phyloP scores from a whole-genome alignment of 805 yeast genomes.

The Spathaspora passalidarum region DNA sequence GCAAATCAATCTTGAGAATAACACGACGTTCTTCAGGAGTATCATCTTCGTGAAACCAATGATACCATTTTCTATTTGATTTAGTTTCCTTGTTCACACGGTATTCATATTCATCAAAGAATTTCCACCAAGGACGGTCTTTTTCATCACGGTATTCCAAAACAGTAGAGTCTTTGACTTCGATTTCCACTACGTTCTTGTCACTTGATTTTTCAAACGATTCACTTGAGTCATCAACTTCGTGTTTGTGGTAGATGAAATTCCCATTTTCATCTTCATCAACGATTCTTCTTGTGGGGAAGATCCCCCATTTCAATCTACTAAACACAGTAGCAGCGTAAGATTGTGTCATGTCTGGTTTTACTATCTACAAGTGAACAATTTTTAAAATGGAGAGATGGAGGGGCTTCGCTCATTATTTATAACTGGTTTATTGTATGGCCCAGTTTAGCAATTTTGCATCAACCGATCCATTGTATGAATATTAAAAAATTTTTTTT shows the following conservation, averaged over 20 bases:
- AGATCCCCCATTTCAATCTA: slow-evolving; percentile 31
- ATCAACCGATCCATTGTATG: not conserved
- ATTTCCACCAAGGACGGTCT: slow-evolving; percentile 32
- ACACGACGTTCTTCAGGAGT: slow-evolving; percentile 35
- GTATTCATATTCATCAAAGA: slow-evolving; percentile 59
- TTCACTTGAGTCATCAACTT: slow-evolving; percentile 1
- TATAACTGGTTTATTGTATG: no score
- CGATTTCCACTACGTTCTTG: slow-evolving; percentile 5
- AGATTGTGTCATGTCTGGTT: not conserved
- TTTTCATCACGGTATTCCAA: slow-evolving; percentile 35
- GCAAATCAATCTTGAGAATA: slow-evolving; percentile 29
- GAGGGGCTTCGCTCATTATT: not conserved
- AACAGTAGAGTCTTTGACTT: not conserved
- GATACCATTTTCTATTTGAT: slow-evolving; percentile 28
- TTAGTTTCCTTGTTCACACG: slow-evolving; percentile 35
- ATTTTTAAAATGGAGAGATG: not conserved
- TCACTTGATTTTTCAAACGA: slow-evolving; percentile 1
- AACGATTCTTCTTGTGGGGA: slow-evolving; percentile 32
- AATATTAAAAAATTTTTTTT: not conserved
- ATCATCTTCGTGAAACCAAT: slow-evolving; percentile 49
- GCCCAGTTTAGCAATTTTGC: not conserved
- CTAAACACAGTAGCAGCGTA: slow-evolving; percentile 1
- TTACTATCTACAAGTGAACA: not conserved
- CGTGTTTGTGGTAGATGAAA: slow-evolving; percentile 3
- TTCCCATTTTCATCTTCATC: slow-evolving; percentile 24